These are phyloP conservation scores for Phytophthora litchii DNA, from an alignment of 352 stramenopile species.

Conservation along the genomic window DNA sequence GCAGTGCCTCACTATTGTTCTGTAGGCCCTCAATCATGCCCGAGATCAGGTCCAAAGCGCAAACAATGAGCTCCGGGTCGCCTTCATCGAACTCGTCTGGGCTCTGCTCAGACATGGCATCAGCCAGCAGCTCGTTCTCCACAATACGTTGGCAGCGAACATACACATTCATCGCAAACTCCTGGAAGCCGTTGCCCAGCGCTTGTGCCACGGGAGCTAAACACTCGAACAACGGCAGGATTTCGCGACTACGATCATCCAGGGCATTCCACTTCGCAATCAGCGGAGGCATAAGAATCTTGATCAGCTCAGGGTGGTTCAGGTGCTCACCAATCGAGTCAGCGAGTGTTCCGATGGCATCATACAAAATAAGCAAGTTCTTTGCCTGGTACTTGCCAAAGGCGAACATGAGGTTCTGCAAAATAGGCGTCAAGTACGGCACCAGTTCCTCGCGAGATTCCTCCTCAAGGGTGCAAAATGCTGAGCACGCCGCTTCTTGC, in stretches of 20 bases:
- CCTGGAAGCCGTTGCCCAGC: conserved; percentile 87
- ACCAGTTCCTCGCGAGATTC: conserved; percentile 92
- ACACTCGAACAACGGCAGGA: conserved; percentile 91
- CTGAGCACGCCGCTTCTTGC: conserved; percentile 94
- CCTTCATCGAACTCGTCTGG: conserved; percentile 81
- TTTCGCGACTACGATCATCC: conserved; percentile 78
- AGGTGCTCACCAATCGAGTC: conserved; percentile 93
- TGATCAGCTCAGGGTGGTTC: conserved; percentile 91
- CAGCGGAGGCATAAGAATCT: conserved; percentile 93
- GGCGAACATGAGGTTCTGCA: conserved; percentile 92
- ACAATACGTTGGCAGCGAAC: conserved; percentile 82
- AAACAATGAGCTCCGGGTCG: conserved; percentile 91
- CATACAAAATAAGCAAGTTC: conserved; percentile 96
- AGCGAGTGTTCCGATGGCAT: conserved; percentile 95
- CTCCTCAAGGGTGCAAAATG: conserved; percentile 95
- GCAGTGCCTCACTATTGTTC: conserved; percentile 73
- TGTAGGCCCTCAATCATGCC: conserved; percentile 89
- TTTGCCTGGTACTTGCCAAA: conserved; percentile 95
- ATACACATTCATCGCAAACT: conserved; percentile 86
- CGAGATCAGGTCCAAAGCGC: conserved; percentile 88
- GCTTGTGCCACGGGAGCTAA: conserved; percentile 86
- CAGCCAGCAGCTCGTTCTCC: conserved; percentile 83
- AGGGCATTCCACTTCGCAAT: conserved; percentile 93
- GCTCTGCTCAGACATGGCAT: conserved; percentile 81
- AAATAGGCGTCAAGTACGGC: conserved; percentile 93